Base-by-base conservation (phyloP, 495 filamentous ascomycete genomes). In the Cercophora samala region DNA sequence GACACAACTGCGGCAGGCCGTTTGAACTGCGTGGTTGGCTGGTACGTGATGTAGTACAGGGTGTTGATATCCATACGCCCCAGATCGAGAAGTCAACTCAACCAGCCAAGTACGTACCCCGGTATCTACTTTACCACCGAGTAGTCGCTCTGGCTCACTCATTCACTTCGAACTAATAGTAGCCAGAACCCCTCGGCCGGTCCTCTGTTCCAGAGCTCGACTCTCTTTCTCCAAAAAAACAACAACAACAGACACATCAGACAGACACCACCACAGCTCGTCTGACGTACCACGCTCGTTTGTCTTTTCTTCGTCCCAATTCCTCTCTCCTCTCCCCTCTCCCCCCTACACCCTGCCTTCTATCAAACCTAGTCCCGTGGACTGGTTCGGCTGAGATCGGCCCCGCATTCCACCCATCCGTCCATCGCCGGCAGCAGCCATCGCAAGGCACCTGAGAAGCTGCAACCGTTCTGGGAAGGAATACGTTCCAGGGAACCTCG, bases 231-330 rank as follows among this genome's bases (percentile, higher is more conserved):
- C 8, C 29, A 25, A 58, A 65, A 15, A 54, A 61, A 54, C 52
- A 32, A 62, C 53, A 53, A 23, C 63, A 65, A 60, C 26, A 29
- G 26, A 29, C 26, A 29, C n/a, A 56, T 21, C 52, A 15, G 52
- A 24, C 26, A 64, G 54, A 64, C 24, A 56, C 26, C 24, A 56
- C 26, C 22, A 9, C 56, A 68, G 24, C 67, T 60, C 52, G 61
- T 70, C 62, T 64, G 26, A 29, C 26, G 26, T 29, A 66, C 61
- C 66, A 70, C 68, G 68, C 64, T 70, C 68, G 68, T 70, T 70
- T 67, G 18, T 62, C 37, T n/a, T 9, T 55, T 6, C 66, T 56
- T 52, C 25, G 3, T 23, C 17, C 6, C 32, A 26, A 55, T 42
- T 42, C 26, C 26, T 32, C 21, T 60, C 58, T 26, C 22, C 26